phyloP scores from a whole-genome alignment of 768 basidiomycete genomes.

The Botryobasidium botryosum region DNA sequence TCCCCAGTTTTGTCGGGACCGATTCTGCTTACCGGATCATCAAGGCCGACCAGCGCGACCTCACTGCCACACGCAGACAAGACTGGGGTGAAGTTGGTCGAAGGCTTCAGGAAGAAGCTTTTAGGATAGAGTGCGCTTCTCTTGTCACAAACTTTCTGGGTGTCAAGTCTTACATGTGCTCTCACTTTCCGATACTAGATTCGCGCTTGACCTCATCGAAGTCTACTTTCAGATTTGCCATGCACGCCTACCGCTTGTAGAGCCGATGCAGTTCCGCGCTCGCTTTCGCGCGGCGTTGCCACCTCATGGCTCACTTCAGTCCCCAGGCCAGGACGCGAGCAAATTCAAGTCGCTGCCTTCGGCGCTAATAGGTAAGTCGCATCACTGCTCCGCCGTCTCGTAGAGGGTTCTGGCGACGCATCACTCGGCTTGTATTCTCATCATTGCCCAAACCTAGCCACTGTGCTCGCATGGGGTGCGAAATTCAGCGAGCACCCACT shows the following conservation, averaged over 20 bases:
- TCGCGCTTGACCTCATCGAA: constrained; percentile 84
- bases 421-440: neutral
- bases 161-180: neutral
- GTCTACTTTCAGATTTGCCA: constrained; percentile 59
- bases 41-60: neutral
- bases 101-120: constrained; percentile 52
- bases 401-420: neutral
- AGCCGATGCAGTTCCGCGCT: constrained; percentile 63
- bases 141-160: neutral
- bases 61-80: neutral
- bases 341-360: neutral
- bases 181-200: constrained; percentile 31
- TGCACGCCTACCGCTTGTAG: constrained; percentile 57
- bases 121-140: constrained; percentile 71
- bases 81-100: constrained; percentile 61
- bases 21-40: neutral
- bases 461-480: constrained; percentile 79
- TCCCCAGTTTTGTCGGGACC: neutral
- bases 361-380: neutral
- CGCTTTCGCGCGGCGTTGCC: constrained; percentile 33
- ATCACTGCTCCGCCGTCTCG: neutral
- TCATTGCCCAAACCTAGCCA: constrained; percentile 47
- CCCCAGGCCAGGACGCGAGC: neutral
- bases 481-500: constrained; percentile 87
- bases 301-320: constrained; percentile 13